phyloP scores from a whole-genome alignment of 1,284 basidiomycete genomes.

The Ganoderma leucocontextum region DNA sequence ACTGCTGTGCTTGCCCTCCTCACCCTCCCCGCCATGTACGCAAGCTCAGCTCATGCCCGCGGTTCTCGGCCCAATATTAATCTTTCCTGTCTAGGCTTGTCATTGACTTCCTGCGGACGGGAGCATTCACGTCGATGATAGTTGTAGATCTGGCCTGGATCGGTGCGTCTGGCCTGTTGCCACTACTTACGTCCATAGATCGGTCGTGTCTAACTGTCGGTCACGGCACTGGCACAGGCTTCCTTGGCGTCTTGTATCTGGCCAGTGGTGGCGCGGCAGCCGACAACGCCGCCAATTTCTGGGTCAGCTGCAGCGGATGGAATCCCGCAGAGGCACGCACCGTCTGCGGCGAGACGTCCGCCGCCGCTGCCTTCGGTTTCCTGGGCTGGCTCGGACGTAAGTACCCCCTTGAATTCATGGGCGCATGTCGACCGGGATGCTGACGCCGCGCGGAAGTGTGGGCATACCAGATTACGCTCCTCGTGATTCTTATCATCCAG shows the following conservation, averaged over 20 bases:
- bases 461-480: constrained; percentile 26
- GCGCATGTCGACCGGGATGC: background rate
- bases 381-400: constrained; percentile 30
- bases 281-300: constrained; percentile 25
- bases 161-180: constrained; percentile 22
- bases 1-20: constrained; percentile 32
- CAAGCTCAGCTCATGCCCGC: background rate
- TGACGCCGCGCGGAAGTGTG: constrained; percentile 18
- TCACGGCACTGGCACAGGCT: constrained; percentile 18
- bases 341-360: constrained; percentile 29
- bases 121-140: constrained; percentile 39
- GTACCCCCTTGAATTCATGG: constrained; percentile 3
- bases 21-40: constrained; percentile 37
- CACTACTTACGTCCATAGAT: too few species aligned
- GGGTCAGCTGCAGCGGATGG: constrained; percentile 23
- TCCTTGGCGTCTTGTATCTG: constrained; percentile 30
- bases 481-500: constrained; percentile 29
- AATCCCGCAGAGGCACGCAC: constrained; percentile 16
- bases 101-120: constrained; percentile 32
- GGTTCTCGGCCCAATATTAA: background rate
- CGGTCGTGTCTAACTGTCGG: constrained; percentile 1
- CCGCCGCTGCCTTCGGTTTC: constrained; percentile 29
- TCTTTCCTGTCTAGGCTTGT: constrained; percentile 24
- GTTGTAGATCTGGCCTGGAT: constrained; percentile 38
- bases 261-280: constrained; percentile 31